phyloP scores from a whole-genome alignment of 2,329 filamentous ascomycete genomes.

The Exutisphaerella laricina region DNA sequence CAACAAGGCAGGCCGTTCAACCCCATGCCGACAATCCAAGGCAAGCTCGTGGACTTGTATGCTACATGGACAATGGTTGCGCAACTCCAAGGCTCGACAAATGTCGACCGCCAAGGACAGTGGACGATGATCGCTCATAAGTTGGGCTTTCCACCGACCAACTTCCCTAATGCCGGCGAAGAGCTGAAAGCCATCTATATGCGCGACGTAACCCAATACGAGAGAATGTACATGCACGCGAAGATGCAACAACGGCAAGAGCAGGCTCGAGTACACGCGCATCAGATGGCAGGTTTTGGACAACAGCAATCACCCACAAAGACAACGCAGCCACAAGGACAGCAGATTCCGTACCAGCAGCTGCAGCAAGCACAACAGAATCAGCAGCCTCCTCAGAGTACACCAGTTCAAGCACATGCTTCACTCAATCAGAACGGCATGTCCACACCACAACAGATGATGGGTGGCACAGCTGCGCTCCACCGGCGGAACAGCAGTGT shows the following conservation, averaged over 20 bases:
- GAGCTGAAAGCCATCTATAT: conserved; percentile 70
- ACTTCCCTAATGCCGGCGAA: conserved; percentile 57
- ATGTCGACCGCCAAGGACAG: conserved; percentile 60
- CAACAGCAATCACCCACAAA: conserved; percentile 32
- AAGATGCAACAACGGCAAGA: conserved; percentile 40
- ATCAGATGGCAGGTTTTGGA: conserved; percentile 37
- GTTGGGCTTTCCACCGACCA: conserved; percentile 38
- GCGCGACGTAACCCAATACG: conserved; percentile 69
- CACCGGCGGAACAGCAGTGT: conserved; percentile 31
- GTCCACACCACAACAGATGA: conserved; percentile 42
- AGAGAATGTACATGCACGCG: conserved; percentile 59
- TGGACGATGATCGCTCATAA: conserved; percentile 67
- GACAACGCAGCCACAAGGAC: conserved; percentile 28
- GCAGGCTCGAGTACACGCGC: conserved; percentile 32
- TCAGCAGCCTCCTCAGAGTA: conserved; percentile 34
- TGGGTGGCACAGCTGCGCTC: conserved; percentile 30
- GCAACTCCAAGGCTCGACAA: conserved; percentile 71
- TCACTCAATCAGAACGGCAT: conserved; percentile 44
- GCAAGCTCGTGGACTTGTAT: conserved; percentile 68
- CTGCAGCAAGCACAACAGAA: conserved; percentile 25
- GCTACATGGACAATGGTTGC: conserved; percentile 72
- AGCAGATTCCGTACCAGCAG: conserved; percentile 26
- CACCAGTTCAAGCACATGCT: conserved; percentile 43
- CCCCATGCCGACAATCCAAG: conserved; percentile 64
- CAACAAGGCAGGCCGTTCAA: conserved; percentile 69